These are phyloP conservation scores for Erodium moschatum DNA, from an alignment of 441 rosid genomes.

Conservation along the genomic window DNA sequence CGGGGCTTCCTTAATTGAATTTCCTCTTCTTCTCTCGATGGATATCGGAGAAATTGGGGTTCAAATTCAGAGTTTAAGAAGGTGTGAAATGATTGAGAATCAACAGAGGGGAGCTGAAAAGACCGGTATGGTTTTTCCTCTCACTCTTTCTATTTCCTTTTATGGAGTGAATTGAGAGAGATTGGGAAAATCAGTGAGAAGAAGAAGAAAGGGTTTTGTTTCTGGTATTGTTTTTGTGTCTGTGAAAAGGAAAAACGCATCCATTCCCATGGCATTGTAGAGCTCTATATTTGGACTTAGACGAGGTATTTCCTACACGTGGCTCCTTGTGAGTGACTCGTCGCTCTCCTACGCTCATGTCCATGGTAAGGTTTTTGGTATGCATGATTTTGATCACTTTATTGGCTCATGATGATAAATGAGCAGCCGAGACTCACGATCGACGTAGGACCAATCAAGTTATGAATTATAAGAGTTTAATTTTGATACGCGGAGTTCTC, in stretches of 20 bases:
- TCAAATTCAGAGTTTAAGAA: neutral
- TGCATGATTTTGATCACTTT: too few relatives aligned
- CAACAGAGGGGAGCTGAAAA: neutral
- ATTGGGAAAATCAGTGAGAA: constrained; percentile 5
- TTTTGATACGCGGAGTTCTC: too few relatives aligned
- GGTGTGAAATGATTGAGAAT: neutral
- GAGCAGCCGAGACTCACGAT: too few relatives aligned
- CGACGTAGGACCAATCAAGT: too few relatives aligned
- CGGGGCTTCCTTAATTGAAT: neutral
- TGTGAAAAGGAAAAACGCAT: too few relatives aligned
- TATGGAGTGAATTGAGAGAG: neutral
- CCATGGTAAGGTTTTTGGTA: neutral
- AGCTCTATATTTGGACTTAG: neutral
- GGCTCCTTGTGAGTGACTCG: neutral
- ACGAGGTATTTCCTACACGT: neutral
- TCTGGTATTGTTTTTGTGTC: too few relatives aligned
- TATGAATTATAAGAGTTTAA: too few relatives aligned
- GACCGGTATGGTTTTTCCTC: neutral
- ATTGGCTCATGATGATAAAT: too few relatives aligned
- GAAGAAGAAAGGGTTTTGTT: neutral
- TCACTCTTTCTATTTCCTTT: neutral
- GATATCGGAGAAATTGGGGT: neutral
- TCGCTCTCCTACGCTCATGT: neutral
- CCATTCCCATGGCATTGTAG: neutral
- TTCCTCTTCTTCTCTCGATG: too few relatives aligned